These are phyloP conservation scores for Phytophthora melonis DNA, from an alignment of 352 stramenopile species.

Conservation along the genomic window DNA sequence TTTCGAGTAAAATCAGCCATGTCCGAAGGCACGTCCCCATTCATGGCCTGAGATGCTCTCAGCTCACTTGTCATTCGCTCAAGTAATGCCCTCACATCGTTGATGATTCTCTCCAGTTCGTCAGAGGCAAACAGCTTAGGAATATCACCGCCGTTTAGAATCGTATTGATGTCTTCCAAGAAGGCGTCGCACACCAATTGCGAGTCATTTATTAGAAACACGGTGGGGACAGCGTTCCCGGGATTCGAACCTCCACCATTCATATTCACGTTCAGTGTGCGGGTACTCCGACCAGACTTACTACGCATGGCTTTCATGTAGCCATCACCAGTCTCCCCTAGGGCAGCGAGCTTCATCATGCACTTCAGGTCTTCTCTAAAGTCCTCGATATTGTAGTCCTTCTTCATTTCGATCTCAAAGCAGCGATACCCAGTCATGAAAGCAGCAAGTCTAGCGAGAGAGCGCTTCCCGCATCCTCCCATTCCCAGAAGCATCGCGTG, in stretches of 20 bases:
- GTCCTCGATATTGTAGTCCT: slow-evolving; percentile 84
- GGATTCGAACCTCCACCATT: neutral
- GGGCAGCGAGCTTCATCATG: slow-evolving; percentile 55
- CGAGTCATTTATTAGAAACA: slow-evolving; percentile 87
- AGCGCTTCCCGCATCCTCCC: slow-evolving; percentile 87
- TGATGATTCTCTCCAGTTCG: slow-evolving; percentile 87
- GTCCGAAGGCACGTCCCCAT: neutral
- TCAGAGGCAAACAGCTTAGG: slow-evolving; percentile 89
- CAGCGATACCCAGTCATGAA: slow-evolving; percentile 81
- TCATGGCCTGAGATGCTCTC: slow-evolving; percentile 1
- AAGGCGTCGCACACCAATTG: slow-evolving; percentile 88
- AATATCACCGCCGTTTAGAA: slow-evolving; percentile 89
- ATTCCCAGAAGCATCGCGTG: slow-evolving; percentile 91
- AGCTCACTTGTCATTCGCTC: slow-evolving; percentile 17
- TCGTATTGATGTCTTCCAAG: slow-evolving; percentile 90
- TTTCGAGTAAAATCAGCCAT: slow-evolving; percentile 56
- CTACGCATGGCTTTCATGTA: neutral
- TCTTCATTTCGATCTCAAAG: slow-evolving; percentile 88
- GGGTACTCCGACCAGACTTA: slow-evolving; percentile 10
- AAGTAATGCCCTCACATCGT: slow-evolving; percentile 53
- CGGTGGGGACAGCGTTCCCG: slow-evolving; percentile 42
- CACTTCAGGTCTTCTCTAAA: slow-evolving; percentile 91
- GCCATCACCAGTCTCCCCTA: slow-evolving; percentile 36
- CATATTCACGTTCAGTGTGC: slow-evolving; percentile 3
- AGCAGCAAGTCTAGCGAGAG: slow-evolving; percentile 74